phyloP scores from a whole-genome alignment of 176 grass and related monocot genomes.

The Paspalum notatum region DNA sequence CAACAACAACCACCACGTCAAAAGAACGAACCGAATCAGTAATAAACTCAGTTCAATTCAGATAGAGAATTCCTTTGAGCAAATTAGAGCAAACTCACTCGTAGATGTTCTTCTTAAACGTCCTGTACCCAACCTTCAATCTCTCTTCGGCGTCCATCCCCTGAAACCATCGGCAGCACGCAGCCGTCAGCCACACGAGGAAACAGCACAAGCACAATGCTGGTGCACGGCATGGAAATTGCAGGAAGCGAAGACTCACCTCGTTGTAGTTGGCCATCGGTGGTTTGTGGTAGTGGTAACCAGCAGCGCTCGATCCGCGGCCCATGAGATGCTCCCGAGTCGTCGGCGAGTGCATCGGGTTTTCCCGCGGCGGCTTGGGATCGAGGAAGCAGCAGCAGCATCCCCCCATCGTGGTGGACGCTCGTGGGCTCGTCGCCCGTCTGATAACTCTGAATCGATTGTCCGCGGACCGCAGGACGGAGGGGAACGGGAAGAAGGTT shows the following conservation, averaged over 20 bases:
- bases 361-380: constrained; percentile 40
- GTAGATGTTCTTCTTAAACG: constrained; percentile 47
- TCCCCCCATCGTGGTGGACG: constrained; percentile 54
- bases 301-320: not conserved
- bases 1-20: not conserved
- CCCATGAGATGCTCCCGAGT: not conserved
- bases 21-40: constrained; percentile 1
- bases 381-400: constrained; percentile 37
- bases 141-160: constrained; percentile 38
- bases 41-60: not conserved
- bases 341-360: constrained; percentile 50
- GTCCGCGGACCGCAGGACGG: no score
- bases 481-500: no score
- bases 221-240: not conserved
- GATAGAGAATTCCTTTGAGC: not conserved
- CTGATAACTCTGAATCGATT: no score
- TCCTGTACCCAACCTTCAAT: constrained; percentile 50
- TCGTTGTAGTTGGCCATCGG: constrained; percentile 27
- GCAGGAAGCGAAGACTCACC: not conserved
- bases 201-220: not conserved
- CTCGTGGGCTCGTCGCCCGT: no score
- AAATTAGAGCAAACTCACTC: constrained; percentile 50
- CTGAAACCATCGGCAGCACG: constrained; percentile 36
- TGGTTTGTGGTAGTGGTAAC: not conserved
- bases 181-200: not conserved